Percentiles rank a stretch among this genome's conserved stretches.
Conservation (phyloP, 176 grass and related monocot species). For the Oryza glaberrima region DNA sequence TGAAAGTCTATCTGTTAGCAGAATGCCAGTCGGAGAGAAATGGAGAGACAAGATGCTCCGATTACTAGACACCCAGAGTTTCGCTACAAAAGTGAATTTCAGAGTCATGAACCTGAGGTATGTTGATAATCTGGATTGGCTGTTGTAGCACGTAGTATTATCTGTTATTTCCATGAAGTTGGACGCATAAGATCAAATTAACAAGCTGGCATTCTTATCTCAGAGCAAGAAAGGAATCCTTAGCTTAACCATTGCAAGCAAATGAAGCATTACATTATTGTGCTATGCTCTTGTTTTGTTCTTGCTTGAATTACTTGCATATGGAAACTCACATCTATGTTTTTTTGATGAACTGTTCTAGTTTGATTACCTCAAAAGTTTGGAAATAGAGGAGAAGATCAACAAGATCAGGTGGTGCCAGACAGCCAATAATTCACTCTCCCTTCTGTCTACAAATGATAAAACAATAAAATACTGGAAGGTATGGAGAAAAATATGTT, state of each 20-base stretch:
- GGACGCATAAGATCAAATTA: not conserved
- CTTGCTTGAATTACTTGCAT: constrained; percentile 34
- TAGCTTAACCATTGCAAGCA: constrained; percentile 12
- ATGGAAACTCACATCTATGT: constrained; percentile 15
- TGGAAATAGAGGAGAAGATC: constrained; percentile 98
- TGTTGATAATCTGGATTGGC: constrained; percentile 13
- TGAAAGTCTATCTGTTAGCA: constrained; percentile 43
- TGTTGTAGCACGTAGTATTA: not conserved
- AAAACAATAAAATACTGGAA: constrained; percentile 98
- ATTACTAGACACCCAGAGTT: constrained; percentile 72
- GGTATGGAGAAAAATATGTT: constrained; percentile 45
- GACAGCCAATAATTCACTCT: constrained; percentile 67
- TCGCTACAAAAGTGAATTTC: constrained; percentile 90
- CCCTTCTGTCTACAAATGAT: constrained; percentile 87
- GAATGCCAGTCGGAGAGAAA: constrained; percentile 66
- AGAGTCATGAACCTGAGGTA: constrained; percentile 95
- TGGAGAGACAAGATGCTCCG: constrained; percentile 82
- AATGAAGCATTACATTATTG: constrained; percentile 21
- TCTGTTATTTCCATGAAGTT: constrained; percentile 5
- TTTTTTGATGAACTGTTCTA: constrained; percentile 48
- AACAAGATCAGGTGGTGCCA: constrained; percentile 91
- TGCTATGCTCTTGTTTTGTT: constrained; percentile 12
- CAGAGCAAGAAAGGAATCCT: not conserved
- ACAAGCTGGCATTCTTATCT: not conserved
- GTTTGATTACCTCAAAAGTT: constrained; percentile 97